Base-by-base conservation (phyloP, 73 alveolate genomes). In the Stentor roeselii region DNA sequence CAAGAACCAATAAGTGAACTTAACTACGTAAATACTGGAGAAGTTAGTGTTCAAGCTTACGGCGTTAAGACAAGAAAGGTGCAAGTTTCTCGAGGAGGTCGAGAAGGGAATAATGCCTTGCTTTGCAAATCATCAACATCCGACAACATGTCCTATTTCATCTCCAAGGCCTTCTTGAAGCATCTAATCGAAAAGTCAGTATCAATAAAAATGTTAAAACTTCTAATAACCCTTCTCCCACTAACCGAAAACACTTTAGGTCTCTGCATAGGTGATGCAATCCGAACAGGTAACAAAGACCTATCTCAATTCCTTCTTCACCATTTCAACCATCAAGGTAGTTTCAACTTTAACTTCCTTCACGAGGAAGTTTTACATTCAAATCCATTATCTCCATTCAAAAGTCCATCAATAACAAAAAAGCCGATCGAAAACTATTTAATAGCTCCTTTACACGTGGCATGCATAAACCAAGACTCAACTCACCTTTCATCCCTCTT, bases 71-170 rank as follows among this genome's bases (percentile, higher is more conserved):
- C 96, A 14, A 94, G 99, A 92, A 93, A 89, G 83, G 96, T 97
- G 31, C 87, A 95, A 37, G 88, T 89, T 90, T 84, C 99, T 6
- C 90, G 99, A 88, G 99, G 99, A 39, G 93, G 92, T 74, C 90
- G 96, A 86, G 90, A 95, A 93, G 99, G 99, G 14, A 95, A 97
- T 91, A 96, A 95, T 93, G 99, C 99, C 42, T 97, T 97, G 86
- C 78, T 95, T 15, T 91, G 92, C 42, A 98, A 97, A 90, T 87
- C 78, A 38, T 90, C 88, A 50, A 37, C 61, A 4, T 59, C 14
- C 27, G 84, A 36, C 36, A 59, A 39, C 39, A 91, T 92, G 1
- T 36, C 58, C 14, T 15, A 84, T 60, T 75, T 86, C 78, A 3
- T 83, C 32, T n/a, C n/a, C 30, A 83, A 80, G 15, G 83, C 88